Percentiles rank a stretch among this genome's conserved stretches.
phyloP scores from a whole-genome alignment of 179 eudicot species.

The Drosera spatulata region DNA sequence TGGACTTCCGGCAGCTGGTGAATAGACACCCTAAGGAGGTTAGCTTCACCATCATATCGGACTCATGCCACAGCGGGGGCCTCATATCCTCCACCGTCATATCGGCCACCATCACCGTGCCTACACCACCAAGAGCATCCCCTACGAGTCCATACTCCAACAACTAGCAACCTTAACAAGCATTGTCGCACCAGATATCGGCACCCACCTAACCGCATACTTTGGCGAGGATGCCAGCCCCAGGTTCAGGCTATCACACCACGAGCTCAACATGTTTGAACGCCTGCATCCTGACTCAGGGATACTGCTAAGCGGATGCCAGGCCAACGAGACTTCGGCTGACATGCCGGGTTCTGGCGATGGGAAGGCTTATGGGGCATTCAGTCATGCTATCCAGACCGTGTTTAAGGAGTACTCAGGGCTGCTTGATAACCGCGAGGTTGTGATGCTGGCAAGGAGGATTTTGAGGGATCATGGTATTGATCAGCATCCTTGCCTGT shows the following conservation, averaged over 20 bases:
- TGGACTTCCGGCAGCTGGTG: constrained; percentile 67
- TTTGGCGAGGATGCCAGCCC: constrained; percentile 32
- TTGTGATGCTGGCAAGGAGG: constrained; percentile 41
- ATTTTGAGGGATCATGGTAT: constrained; percentile 24
- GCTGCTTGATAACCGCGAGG: constrained; percentile 33
- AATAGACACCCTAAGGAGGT: constrained; percentile 56
- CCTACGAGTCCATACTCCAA: constrained; percentile 18
- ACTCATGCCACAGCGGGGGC: constrained; percentile 83
- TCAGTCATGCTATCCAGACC: constrained; percentile 45
- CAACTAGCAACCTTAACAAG: constrained; percentile 24
- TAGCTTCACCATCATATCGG: constrained; percentile 71
- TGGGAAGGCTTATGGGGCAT: constrained; percentile 52
- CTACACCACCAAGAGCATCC: constrained; percentile 16
- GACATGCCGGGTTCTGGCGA: constrained; percentile 14
- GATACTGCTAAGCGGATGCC: constrained; percentile 66
- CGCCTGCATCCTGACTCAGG: constrained; percentile 31
- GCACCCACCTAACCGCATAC: constrained; percentile 26
- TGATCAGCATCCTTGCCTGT: constrained; percentile 65
- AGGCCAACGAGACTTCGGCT: constrained; percentile 33
- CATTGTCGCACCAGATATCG: constrained; percentile 19
- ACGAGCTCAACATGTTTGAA: constrained; percentile 6
- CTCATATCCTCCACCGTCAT: constrained; percentile 17
- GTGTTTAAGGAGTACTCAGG: constrained; percentile 34
- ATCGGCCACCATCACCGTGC: constrained; percentile 3
- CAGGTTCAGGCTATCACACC: constrained; percentile 24